Evolutionary conservation across 306 rosid species (phyloP).

Genomic region (Leucaena leucocephala): DNA sequence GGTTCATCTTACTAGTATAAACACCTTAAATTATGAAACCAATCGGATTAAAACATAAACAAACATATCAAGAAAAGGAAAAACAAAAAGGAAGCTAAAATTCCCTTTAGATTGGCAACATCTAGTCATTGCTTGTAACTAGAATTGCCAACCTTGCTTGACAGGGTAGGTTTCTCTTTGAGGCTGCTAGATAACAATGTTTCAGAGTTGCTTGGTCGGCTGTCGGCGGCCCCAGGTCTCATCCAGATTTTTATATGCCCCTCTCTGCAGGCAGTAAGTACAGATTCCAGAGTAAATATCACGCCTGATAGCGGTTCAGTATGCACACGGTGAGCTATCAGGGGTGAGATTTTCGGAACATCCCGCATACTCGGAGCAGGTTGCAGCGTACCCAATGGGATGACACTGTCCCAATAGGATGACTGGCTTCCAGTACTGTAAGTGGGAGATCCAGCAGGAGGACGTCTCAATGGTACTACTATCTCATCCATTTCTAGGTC

Average conservation of each 20-base stretch:
- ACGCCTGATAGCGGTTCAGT: conserved; percentile 92
- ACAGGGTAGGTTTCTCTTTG: conserved; percentile 66
- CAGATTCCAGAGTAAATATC: conserved; percentile 80
- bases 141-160: conserved; percentile 58
- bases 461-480: conserved; percentile 62
- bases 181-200: conserved; percentile 52
- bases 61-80: conserved; percentile 37
- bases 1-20: conserved; percentile 46
- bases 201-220: conserved; percentile 63
- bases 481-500: conserved; percentile 38
- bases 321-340: conserved; percentile 89
- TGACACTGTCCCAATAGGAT: conserved; percentile 83
- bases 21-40: conserved; percentile 47
- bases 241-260: conserved; percentile 90
- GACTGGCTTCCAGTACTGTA: conserved; percentile 94
- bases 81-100: conserved; percentile 3
- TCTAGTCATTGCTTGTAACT: conserved; percentile 60
- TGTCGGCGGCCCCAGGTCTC: conserved; percentile 71
- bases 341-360: conserved; percentile 82
- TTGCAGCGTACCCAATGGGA: conserved; percentile 81
- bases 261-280: conserved; percentile 91
- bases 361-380: conserved; percentile 93
- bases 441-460: conserved; percentile 94
- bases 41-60: conserved; percentile 46
- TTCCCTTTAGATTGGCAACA: conserved; percentile 35